Evolutionary conservation across 495 filamentous ascomycete genomes (phyloP), one percentile per base, ranked within the genome.

Genomic region (Daldinia childiae): DNA sequence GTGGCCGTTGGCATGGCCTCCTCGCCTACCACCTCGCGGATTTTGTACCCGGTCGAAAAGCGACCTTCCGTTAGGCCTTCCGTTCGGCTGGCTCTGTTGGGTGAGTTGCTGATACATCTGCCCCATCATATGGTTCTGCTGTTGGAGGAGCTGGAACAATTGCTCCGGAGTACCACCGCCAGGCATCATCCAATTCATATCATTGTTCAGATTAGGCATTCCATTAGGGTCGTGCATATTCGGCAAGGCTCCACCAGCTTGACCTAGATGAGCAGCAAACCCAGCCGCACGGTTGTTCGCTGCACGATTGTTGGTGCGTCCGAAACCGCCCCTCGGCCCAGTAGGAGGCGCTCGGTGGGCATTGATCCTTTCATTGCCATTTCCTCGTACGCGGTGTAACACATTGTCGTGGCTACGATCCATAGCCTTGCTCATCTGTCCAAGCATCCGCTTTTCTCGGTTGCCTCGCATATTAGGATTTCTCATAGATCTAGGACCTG

Each of bases 401-500:
- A 89, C 83, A 17, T 87, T 84, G 67, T 95, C 93, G 45, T 85
- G 80, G 21, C 83, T 85, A 58, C 95, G 89, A 69, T 96, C 92
- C 89, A 99, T 87, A n/a, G 88, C 88, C 69, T 91, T 91, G 76
- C 92, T 90, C 73, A 98, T 87, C 67, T 98, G 93, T 58, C 93
- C 92, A 61, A 98, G 83, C 82, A 98, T 89, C 39, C 93, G 88
- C 73, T 91, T 92, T 59, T 91, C 88, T 43, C 89, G 86, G 29
- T 83, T 83, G 27, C 81, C 82, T 41, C 77, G 78, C 56, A 77
- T 77, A 64, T 80, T 83, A 30, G 86, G 86, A 77, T 91, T 92
- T 66, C 95, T 90, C 96, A 99, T 98, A 4, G 94, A 93, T 79
- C 93, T 95, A 24, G 95, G 95, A 45, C 94, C 95, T 8, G 95